Base-by-base conservation (phyloP, 1,284 basidiomycete genomes). In the Schizophyllum commune region DNA sequence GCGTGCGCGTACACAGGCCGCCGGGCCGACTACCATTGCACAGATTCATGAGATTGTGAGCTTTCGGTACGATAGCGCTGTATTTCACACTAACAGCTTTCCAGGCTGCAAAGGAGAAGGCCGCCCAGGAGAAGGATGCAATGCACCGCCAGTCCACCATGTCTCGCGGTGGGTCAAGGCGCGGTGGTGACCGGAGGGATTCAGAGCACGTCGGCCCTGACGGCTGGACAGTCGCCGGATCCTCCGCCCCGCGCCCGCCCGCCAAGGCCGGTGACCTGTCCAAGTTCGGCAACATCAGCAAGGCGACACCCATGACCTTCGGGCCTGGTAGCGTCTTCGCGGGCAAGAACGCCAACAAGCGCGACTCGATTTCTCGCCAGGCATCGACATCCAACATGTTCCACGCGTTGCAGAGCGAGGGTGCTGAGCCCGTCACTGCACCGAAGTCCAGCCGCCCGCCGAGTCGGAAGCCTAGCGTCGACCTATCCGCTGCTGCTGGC, bases 331-430 rank as follows among this genome's bases (percentile, higher is more conserved):
- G 88, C 63, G 86, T 95, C 51, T 94, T 93, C 71, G 78, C 80
- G 56, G 79, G 77, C 64, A 89, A 89, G 78, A 89, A 88, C 72
- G 84, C 84, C 60, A 69, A 68, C 63, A 89, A 90, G 74, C 83
- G 83, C 9, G 53, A 55, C 11, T 88, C 56, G 15, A 47, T 66
- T 15, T 66, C 92, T 6, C 84, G 94, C 57, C 86, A 88, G 32
- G 86, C 81, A 67, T 95, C 92, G 55, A 86, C 77, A 61, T 81
- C 84, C 64, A 97, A 96, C 75, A 96, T 94, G 90, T 96, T 96
- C 78, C 86, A 85, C 20, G 77, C 91, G 78, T 84, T 92, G 58
- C 85, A 88, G 69, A 79, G 76, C 32, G 84, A 84, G 61, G 79
- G 83, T 22, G 72, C 77, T 1, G 76, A 73, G 1, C 85, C 84